Conservation (phyloP, 208 protist species). For the Trichomonas tenax region DNA sequence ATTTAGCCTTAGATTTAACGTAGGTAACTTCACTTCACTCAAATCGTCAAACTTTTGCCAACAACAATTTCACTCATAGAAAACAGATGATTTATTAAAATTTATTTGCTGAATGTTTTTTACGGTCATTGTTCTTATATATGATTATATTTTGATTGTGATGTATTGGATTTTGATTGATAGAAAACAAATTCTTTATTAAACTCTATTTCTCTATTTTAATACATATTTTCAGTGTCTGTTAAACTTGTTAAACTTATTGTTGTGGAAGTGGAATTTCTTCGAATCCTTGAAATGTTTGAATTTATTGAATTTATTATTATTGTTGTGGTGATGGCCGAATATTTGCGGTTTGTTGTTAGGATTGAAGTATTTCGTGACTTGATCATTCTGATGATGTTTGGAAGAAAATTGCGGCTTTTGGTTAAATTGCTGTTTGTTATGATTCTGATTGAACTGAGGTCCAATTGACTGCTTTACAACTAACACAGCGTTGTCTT, state of each 20-base stretch:
- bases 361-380: neutral
- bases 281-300: neutral
- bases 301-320: neutral
- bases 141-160: too few species aligned
- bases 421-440: neutral
- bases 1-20: too few species aligned
- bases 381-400: neutral
- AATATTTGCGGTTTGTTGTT: neutral
- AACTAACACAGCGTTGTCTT: neutral
- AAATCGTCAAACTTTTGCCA: too few species aligned
- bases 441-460: neutral
- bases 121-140: too few species aligned
- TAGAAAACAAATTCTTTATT: neutral
- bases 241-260: neutral
- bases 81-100: too few species aligned
- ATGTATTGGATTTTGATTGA: too few species aligned
- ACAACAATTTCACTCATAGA: too few species aligned
- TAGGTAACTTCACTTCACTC: too few species aligned
- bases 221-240: neutral
- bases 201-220: neutral
- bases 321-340: neutral
- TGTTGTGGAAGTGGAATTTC: neutral
- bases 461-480: neutral
- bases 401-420: too few species aligned
- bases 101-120: too few species aligned